Evolutionary conservation across 805 yeast genomes (phyloP).

Genomic region (Saccharomycodes ludwigii): DNA sequence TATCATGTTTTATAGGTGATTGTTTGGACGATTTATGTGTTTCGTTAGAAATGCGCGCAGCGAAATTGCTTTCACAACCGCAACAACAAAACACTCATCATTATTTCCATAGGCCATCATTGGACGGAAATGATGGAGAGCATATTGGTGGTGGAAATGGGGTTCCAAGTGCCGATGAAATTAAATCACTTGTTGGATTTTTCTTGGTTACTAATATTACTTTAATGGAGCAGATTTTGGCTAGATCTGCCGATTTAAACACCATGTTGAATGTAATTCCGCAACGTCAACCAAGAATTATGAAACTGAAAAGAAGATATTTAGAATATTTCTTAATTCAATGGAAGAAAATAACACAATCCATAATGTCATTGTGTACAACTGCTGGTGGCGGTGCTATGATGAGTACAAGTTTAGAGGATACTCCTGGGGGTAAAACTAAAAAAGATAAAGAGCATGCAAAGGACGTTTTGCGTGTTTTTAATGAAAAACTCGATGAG

Average conservation of each 20-base stretch:
- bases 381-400: too few relatives aligned
- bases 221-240: constrained; percentile 61
- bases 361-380: constrained; percentile 12
- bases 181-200: constrained; percentile 43
- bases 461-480: constrained; percentile 73
- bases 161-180: constrained; percentile 11
- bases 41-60: constrained; percentile 49
- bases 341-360: constrained; percentile 73
- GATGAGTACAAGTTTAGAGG: constrained; percentile 62
- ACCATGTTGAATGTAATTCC: constrained; percentile 37
- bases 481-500: constrained; percentile 75
- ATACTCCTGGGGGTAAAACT: constrained; percentile 33
- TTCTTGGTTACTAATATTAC: constrained; percentile 59
- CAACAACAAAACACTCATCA: neutral
- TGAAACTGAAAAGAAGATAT: constrained; percentile 59
- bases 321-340: constrained; percentile 57
- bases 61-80: constrained; percentile 18
- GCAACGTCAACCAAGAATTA: constrained; percentile 49
- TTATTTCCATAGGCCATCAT: constrained; percentile 9
- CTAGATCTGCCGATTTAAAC: constrained; percentile 39
- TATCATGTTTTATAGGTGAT: constrained; percentile 64
- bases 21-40: constrained; percentile 62
- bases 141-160: constrained; percentile 12
- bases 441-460: constrained; percentile 71
- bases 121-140: constrained; percentile 15